phyloP scores from a whole-genome alignment of 2,329 filamentous ascomycete species.

The Lojkania enalia region DNA sequence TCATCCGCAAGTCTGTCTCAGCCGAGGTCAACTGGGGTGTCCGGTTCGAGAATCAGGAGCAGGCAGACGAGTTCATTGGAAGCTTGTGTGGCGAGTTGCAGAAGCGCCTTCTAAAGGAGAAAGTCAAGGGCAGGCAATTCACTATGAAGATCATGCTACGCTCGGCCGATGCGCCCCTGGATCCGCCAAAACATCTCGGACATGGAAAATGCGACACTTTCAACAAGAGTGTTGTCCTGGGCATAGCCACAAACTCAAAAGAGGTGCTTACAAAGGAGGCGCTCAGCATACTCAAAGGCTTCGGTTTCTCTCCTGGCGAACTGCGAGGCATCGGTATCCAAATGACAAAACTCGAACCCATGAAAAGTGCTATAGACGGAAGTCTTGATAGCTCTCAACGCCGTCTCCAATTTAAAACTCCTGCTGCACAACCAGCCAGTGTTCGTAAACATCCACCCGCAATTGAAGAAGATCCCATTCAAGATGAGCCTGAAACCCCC shows the following conservation, averaged over 20 bases:
- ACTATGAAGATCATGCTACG: constrained; percentile 95
- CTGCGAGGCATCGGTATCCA: constrained; percentile 91
- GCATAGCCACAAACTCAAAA: constrained; percentile 78
- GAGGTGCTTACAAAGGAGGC: constrained; percentile 78
- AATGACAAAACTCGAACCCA: constrained; percentile 85
- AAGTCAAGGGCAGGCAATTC: constrained; percentile 83
- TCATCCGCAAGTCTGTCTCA: constrained; percentile 88
- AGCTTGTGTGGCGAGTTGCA: constrained; percentile 85
- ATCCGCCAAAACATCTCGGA: constrained; percentile 89
- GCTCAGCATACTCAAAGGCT: constrained; percentile 78
- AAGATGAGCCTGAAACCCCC: constrained; percentile 51
- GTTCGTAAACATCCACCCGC: constrained; percentile 13
- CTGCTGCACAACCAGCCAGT: constrained; percentile 36
- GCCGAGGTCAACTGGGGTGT: constrained; percentile 99
- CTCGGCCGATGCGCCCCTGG: constrained; percentile 81
- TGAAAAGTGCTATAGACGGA: constrained; percentile 63
- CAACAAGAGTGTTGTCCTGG: constrained; percentile 83
- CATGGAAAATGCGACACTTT: constrained; percentile 95
- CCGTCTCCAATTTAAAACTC: constrained; percentile 71
- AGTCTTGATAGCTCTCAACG: constrained; percentile 73
- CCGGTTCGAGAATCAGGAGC: constrained; percentile 85
- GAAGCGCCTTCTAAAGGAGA: constrained; percentile 76
- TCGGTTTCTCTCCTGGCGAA: constrained; percentile 85
- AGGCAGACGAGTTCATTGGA: constrained; percentile 88
- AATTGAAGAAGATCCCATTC: constrained; percentile 48